phyloP scores from a whole-genome alignment of 306 rosid species.

The Prosopis cineraria region DNA sequence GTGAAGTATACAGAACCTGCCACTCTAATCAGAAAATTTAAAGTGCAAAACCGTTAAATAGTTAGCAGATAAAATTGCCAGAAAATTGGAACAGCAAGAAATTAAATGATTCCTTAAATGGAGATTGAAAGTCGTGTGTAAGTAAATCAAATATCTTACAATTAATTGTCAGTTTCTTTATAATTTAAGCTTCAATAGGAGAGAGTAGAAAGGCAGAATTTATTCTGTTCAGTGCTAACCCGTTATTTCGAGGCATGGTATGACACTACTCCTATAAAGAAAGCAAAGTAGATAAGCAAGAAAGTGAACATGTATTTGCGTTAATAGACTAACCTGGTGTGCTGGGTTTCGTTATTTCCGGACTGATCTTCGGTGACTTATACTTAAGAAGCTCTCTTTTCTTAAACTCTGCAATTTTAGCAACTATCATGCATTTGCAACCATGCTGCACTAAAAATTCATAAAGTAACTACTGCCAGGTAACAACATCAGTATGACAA shows the following conservation, averaged over 20 bases:
- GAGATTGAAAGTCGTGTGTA: conserved; percentile 21
- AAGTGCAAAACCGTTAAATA: conserved; percentile 11
- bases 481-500: not conserved
- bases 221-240: conserved; percentile 8
- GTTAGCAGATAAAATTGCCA: conserved; percentile 18
- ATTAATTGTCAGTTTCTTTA: conserved; percentile 11
- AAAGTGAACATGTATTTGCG: conserved; percentile 3
- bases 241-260: conserved; percentile 20
- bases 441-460: not conserved
- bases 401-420: conserved; percentile 71
- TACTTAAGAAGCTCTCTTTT: conserved; percentile 73
- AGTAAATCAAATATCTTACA: not conserved
- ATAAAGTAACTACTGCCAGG: conserved; percentile 27
- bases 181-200: not conserved
- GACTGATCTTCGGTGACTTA: conserved; percentile 59
- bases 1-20: conserved; percentile 80
- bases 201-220: not conserved
- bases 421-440: conserved; percentile 34
- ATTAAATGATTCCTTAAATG: not conserved
- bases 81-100: not conserved
- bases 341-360: conserved; percentile 46
- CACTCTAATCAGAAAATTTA: conserved; percentile 52
- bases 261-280: conserved; percentile 12
- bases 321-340: conserved; percentile 55
- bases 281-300: conserved; percentile 22